Conservation (phyloP, 805 yeast genomes). For the Barnettozyma vustinii region DNA sequence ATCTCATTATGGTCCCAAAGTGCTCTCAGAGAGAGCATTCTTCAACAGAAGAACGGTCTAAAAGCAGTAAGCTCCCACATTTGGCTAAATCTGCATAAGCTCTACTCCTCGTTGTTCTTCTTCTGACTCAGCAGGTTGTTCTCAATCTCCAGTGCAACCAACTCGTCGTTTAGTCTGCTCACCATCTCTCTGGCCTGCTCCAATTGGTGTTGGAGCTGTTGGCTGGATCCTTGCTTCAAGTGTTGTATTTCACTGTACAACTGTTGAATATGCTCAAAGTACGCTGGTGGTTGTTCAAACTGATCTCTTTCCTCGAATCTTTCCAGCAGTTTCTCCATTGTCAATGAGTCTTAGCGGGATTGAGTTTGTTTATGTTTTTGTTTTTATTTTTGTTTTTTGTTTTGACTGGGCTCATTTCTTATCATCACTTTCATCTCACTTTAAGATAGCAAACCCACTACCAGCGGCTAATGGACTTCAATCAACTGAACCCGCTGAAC, state of each 20-base stretch:
- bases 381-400: not conserved
- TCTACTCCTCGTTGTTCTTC: not conserved
- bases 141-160: conserved; percentile 56
- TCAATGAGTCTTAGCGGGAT: not conserved
- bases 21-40: too few species aligned
- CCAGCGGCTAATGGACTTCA: not conserved
- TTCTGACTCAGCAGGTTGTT: conserved; percentile 31
- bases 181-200: conserved; percentile 47
- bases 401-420: not conserved
- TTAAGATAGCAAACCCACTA: not conserved
- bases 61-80: too few species aligned
- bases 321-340: conserved; percentile 1
- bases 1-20: too few species aligned
- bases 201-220: conserved; percentile 20
- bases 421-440: not conserved
- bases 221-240: conserved; percentile 8
- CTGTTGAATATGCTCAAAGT: conserved; percentile 3
- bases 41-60: too few species aligned
- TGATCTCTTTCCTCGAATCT: conserved; percentile 15
- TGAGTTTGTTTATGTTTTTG: not conserved
- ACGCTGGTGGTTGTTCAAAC: conserved; percentile 6
- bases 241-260: not conserved
- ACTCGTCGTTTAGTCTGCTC: conserved; percentile 62
- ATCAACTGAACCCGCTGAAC: not conserved
- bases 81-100: not conserved